Evolutionary conservation across 495 filamentous ascomycete genomes (phyloP).

Genomic region (Tirmania nivea): DNA sequence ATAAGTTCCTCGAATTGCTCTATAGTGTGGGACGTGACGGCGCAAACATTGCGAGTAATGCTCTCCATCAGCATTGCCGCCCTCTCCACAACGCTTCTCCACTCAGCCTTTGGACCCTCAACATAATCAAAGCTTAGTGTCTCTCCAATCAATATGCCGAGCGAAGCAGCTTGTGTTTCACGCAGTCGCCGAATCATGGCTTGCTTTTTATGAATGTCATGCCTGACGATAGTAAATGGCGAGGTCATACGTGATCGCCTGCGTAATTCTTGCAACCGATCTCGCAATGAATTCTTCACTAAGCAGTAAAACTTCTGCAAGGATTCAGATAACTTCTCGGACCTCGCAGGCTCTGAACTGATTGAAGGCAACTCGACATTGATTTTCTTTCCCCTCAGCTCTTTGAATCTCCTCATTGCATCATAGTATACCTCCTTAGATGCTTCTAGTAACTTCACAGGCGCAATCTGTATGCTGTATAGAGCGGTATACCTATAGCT

Average conservation of each 20-base stretch:
- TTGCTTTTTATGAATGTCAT: conserved; percentile 49
- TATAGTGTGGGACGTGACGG: conserved; percentile 30
- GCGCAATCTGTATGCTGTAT: conserved; percentile 66
- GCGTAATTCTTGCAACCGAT: conserved; percentile 27
- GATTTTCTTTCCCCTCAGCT: conserved; percentile 17
- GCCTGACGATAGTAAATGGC: conserved; percentile 45
- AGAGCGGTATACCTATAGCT: conserved; percentile 49
- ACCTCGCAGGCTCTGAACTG: neutral
- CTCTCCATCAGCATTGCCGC: conserved; percentile 65
- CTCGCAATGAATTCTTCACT: conserved; percentile 45
- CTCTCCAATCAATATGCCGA: conserved; percentile 70
- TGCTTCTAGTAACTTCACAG: conserved; percentile 46
- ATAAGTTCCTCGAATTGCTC: conserved; percentile 55
- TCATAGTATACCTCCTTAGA: conserved; percentile 38
- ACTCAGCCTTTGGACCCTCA: conserved; percentile 33
- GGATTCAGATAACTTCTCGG: conserved; percentile 23
- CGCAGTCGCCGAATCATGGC: conserved; percentile 40
- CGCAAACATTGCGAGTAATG: conserved; percentile 39
- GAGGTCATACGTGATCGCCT: conserved; percentile 37
- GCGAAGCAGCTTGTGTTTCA: conserved; percentile 59
- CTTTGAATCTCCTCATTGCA: conserved; percentile 27
- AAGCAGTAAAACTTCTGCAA: conserved; percentile 65
- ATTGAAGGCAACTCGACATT: neutral
- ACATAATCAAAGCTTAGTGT: conserved; percentile 40
- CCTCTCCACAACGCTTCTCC: conserved; percentile 47